Percentiles rank a stretch among this genome's conserved stretches.
phyloP scores from a whole-genome alignment of 2,329 filamentous ascomycete species.

The Macrophomina tecta region DNA sequence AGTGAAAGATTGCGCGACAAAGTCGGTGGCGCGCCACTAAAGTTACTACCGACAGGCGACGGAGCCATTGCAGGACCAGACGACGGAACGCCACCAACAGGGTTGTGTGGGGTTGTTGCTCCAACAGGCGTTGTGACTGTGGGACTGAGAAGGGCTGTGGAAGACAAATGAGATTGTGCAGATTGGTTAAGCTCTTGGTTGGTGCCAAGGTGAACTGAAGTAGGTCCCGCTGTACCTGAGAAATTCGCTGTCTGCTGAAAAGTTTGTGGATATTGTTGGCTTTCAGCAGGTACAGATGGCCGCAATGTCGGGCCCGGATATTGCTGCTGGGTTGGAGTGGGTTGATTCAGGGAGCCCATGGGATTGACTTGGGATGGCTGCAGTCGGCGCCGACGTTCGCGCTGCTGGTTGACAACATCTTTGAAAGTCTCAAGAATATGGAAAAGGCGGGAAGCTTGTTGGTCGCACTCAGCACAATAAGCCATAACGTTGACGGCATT shows the following conservation, averaged over 20 bases:
- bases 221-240: conserved; percentile 26
- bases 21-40: not conserved
- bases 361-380: conserved; percentile 28
- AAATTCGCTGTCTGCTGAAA: conserved; percentile 1
- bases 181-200: not conserved
- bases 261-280: not conserved
- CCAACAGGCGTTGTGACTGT: conserved; percentile 38
- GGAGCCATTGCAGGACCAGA: conserved; percentile 31
- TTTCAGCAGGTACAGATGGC: not conserved
- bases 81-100: not conserved
- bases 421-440: conserved; percentile 47
- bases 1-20: conserved; percentile 34
- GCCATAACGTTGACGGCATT: conserved; percentile 49
- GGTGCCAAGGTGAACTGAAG: not conserved
- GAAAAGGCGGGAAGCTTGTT: conserved; percentile 46
- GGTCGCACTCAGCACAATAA: conserved; percentile 49
- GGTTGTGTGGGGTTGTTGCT: not conserved
- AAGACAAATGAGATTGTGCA: not conserved
- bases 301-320: conserved; percentile 21
- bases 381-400: conserved; percentile 36
- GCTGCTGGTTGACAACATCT: conserved; percentile 45
- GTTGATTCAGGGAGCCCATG: conserved; percentile 28
- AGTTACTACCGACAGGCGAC: conserved; percentile 30
- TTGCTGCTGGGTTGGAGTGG: conserved; percentile 22
- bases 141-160: conserved; percentile 27